Conservation (phyloP, 1,139 yeast genomes). For the Ogataea hybrid region DNA sequence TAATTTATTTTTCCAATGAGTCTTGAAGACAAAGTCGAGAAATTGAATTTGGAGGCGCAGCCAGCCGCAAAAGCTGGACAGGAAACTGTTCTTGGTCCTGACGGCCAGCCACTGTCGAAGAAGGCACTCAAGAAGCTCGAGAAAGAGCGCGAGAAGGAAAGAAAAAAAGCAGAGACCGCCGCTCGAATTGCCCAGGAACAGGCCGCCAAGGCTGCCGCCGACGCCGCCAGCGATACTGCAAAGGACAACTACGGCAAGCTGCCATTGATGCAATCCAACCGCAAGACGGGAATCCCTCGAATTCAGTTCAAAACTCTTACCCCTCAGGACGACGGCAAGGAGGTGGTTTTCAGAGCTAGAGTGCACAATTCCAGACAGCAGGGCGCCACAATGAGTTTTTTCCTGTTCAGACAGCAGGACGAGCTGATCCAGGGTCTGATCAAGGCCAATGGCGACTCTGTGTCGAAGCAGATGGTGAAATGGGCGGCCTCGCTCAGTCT, state of each 20-base stretch:
- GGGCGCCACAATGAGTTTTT: slow-evolving; percentile 91
- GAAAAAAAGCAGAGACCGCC: slow-evolving; percentile 90
- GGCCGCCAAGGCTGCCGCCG: slow-evolving; percentile 79
- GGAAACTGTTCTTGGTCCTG: slow-evolving; percentile 40
- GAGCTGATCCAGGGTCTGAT: slow-evolving; percentile 80
- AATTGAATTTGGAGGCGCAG: slow-evolving; percentile 18
- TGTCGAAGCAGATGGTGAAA: slow-evolving; percentile 95
- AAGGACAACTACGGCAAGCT: slow-evolving; percentile 85
- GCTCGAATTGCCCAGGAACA: slow-evolving; percentile 84
- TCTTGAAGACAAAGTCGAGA: slow-evolving; percentile 27
- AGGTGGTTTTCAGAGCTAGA: slow-evolving; percentile 88
- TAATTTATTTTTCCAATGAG: slow-evolving; percentile 2
- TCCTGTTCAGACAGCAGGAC: slow-evolving; percentile 88
- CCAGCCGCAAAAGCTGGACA: slow-evolving; percentile 10
- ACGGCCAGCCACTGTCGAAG: slow-evolving; percentile 93
- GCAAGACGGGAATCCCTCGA: slow-evolving; percentile 62
- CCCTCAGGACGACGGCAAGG: slow-evolving; percentile 69
- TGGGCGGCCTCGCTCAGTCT: slow-evolving; percentile 86
- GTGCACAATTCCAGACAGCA: slow-evolving; percentile 91
- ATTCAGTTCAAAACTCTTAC: slow-evolving; percentile 54
- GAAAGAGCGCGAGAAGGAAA: slow-evolving; percentile 90
- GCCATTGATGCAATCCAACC: slow-evolving; percentile 75
- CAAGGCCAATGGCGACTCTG: slow-evolving; percentile 61
- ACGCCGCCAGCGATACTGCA: slow-evolving; percentile 81
- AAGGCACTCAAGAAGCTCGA: slow-evolving; percentile 93